Conservation (phyloP, 2,329 filamentous ascomycete species). For the Claviceps quebecensis region DNA sequence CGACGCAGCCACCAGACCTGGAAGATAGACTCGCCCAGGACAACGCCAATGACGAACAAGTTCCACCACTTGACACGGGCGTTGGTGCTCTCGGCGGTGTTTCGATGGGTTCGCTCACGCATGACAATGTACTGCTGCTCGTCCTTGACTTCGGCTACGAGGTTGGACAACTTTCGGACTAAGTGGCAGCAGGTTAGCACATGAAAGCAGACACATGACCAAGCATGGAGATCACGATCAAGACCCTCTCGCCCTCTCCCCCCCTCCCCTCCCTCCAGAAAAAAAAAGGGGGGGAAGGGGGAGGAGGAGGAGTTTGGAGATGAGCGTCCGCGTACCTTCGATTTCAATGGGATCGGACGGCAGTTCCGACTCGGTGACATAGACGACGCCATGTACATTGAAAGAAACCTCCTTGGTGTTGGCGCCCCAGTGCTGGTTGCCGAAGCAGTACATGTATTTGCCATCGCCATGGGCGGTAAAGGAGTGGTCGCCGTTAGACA, state of each 20-base stretch:
- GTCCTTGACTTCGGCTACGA: conserved; percentile 86
- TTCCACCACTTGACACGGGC: conserved; percentile 99
- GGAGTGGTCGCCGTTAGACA: conserved; percentile 84
- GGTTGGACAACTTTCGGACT: conserved; percentile 75
- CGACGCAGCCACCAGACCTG: conserved; percentile 99
- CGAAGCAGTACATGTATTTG: conserved; percentile 94
- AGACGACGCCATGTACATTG: conserved; percentile 98
- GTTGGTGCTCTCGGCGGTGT: conserved; percentile 98
- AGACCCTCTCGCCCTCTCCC: no score
- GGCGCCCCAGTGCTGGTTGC: conserved; percentile 95
- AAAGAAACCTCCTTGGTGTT: conserved; percentile 97
- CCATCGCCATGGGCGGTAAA: conserved; percentile 79
- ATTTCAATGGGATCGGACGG: conserved; percentile 77
- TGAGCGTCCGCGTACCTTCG: conserved; percentile 50
- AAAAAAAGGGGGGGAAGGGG: background rate
- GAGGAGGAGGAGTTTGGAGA: no score
- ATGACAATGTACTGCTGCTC: conserved; percentile 96
- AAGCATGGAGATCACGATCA: no score
- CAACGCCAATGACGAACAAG: conserved; percentile 80
- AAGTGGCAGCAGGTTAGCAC: conserved; percentile 7
- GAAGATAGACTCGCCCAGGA: conserved; percentile 86
- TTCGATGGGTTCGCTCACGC: conserved; percentile 89
- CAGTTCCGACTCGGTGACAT: conserved; percentile 78
- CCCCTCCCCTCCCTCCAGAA: no score
- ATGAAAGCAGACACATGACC: no score